phyloP scores from a whole-genome alignment of 2,329 filamentous ascomycete species.

The Microcyclospora tardicrescens region DNA sequence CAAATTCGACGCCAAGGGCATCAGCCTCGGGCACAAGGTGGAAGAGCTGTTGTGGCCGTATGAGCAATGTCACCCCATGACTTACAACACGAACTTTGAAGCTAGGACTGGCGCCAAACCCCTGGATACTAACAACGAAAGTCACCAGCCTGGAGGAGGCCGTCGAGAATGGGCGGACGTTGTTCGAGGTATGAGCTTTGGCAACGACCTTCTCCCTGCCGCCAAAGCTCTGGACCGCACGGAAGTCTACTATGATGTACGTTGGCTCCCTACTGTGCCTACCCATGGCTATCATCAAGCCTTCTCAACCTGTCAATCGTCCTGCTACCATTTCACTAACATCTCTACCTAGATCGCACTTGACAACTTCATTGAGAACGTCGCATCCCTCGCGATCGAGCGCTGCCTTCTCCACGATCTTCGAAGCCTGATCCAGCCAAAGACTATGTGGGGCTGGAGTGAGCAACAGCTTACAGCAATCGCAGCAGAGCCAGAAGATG shows the following conservation, averaged over 20 bases:
- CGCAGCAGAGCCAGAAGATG: neutral
- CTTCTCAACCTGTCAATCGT: too few species aligned
- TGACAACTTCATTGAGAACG: neutral
- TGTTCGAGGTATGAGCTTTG: neutral
- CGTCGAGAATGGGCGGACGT: neutral
- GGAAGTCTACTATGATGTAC: neutral
- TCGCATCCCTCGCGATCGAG: neutral
- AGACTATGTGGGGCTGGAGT: neutral
- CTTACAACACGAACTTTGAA: neutral
- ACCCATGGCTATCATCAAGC: neutral
- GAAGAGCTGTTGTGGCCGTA: constrained; percentile 1
- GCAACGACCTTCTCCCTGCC: neutral
- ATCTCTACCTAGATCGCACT: neutral
- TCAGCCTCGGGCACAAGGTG: neutral
- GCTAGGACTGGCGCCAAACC: neutral
- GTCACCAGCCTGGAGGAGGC: neutral
- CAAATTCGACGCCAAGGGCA: neutral
- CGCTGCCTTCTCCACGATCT: neutral
- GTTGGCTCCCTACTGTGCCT: neutral
- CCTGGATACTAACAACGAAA: neutral
- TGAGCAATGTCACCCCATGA: neutral
- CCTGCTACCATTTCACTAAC: neutral
- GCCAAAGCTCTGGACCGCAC: neutral
- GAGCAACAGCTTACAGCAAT: neutral
- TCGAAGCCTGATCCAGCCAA: neutral